Evolutionary conservation across 345 rosid genomes (phyloP).

Genomic region (Citrus hindsii): DNA sequence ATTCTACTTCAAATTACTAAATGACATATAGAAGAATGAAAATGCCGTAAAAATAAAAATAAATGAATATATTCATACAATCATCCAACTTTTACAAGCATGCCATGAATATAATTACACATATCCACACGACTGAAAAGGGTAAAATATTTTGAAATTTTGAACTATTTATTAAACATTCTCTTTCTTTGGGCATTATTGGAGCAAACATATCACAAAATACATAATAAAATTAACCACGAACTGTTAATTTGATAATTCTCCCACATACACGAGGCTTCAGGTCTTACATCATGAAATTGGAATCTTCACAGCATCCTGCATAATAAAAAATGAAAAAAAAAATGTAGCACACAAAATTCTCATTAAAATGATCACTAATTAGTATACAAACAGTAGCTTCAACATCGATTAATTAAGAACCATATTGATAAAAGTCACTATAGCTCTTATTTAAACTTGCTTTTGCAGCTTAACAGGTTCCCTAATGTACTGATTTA

Average conservation of each 20-base stretch:
- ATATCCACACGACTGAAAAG: too few species aligned
- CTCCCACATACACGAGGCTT: background rate
- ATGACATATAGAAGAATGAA: too few species aligned
- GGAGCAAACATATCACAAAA: background rate
- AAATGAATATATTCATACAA: too few species aligned
- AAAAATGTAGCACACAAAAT: background rate
- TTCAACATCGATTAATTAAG: background rate
- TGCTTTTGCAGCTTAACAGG: background rate
- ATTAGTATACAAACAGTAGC: background rate
- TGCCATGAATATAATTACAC: too few species aligned
- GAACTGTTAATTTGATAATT: background rate
- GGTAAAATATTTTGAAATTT: too few species aligned
- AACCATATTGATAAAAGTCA: background rate
- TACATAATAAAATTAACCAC: background rate
- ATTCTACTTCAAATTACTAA: too few species aligned
- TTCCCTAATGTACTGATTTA: background rate
- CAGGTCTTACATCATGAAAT: background rate
- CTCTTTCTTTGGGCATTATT: background rate
- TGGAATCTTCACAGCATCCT: background rate
- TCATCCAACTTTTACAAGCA: too few species aligned
- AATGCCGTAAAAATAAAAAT: too few species aligned
- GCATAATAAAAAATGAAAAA: background rate
- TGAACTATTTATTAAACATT: too few species aligned
- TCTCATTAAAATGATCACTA: background rate
- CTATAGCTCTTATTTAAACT: background rate